Evolutionary conservation across 2,329 filamentous ascomycete species (phyloP).

Genomic region (Claviceps quebecensis): DNA sequence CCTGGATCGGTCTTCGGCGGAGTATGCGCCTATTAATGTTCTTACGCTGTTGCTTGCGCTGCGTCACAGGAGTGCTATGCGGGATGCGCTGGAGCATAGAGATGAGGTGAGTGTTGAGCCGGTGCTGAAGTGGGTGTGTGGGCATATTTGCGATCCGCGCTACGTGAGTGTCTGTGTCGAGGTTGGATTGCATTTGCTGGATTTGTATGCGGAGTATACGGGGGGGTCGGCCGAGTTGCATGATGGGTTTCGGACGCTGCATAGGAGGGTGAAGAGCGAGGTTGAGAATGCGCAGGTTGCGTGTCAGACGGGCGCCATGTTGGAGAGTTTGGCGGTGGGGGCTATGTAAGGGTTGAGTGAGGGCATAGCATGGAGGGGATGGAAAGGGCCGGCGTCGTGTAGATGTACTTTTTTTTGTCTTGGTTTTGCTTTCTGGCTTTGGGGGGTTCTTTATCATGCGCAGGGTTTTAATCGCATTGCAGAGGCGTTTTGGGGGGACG

Average conservation of each 20-base stretch:
- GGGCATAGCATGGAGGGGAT: not conserved
- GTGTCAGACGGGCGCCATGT: slow-evolving; percentile 71
- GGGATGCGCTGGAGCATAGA: slow-evolving; percentile 63
- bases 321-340: slow-evolving; percentile 48
- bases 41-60: slow-evolving; percentile 74
- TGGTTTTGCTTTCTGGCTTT: not conserved
- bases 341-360: not conserved
- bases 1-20: slow-evolving; percentile 37
- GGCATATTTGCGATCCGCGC: slow-evolving; percentile 68
- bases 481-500: slow-evolving; percentile 3
- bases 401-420: not conserved
- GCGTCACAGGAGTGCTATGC: slow-evolving; percentile 74
- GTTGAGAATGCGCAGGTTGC: slow-evolving; percentile 76
- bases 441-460: not conserved
- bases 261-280: slow-evolving; percentile 57
- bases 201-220: slow-evolving; percentile 73
- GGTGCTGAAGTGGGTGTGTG: slow-evolving; percentile 68
- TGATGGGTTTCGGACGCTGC: slow-evolving; percentile 52
- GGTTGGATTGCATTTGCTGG: slow-evolving; percentile 65
- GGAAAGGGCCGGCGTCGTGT: not conserved
- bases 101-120: slow-evolving; percentile 73
- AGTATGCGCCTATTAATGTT: slow-evolving; percentile 46
- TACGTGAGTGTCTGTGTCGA: slow-evolving; percentile 73
- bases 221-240: slow-evolving; percentile 62
- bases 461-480: slow-evolving; percentile 4